Conservation (phyloP, 768 basidiomycete species). For the Kwoniella sp. region DNA sequence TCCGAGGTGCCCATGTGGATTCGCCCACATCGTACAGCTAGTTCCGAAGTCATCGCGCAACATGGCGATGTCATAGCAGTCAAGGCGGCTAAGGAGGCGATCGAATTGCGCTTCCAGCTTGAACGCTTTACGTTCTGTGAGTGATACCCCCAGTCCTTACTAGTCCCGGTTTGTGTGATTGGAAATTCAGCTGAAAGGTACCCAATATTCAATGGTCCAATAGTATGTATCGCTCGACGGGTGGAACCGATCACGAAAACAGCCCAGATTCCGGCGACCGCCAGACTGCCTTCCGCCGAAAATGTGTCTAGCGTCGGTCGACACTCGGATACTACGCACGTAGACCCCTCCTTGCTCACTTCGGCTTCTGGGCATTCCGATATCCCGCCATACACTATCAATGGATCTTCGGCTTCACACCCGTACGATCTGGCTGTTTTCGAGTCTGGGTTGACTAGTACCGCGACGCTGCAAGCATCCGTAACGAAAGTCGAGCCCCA, state of each 20-base stretch:
- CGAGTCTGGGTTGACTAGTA: too few relatives aligned
- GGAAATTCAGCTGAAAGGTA: background rate
- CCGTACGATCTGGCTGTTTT: too few relatives aligned
- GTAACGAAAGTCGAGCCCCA: too few relatives aligned
- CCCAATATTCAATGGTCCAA: conserved; percentile 26
- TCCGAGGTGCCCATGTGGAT: conserved; percentile 36
- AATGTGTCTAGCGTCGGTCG: too few relatives aligned
- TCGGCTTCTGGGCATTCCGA: too few relatives aligned
- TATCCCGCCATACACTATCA: too few relatives aligned
- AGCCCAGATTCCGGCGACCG: background rate
- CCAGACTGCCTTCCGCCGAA: background rate
- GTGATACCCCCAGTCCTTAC: conserved; percentile 7
- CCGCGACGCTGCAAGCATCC: too few relatives aligned
- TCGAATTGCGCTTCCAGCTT: conserved; percentile 35
- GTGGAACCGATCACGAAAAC: conserved; percentile 1
- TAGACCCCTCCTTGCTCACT: too few relatives aligned
- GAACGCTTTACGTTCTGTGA: conserved; percentile 51
- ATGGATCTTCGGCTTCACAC: too few relatives aligned
- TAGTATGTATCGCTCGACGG: conserved; percentile 49
- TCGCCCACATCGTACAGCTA: conserved; percentile 7
- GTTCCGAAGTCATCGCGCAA: conserved; percentile 34
- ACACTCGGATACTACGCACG: too few relatives aligned
- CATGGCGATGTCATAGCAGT: conserved; percentile 51
- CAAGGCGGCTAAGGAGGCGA: conserved; percentile 24
- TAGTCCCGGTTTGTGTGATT: too few relatives aligned